Conservation (phyloP, 768 basidiomycete genomes). For the Gymnopilus dilepis region DNA sequence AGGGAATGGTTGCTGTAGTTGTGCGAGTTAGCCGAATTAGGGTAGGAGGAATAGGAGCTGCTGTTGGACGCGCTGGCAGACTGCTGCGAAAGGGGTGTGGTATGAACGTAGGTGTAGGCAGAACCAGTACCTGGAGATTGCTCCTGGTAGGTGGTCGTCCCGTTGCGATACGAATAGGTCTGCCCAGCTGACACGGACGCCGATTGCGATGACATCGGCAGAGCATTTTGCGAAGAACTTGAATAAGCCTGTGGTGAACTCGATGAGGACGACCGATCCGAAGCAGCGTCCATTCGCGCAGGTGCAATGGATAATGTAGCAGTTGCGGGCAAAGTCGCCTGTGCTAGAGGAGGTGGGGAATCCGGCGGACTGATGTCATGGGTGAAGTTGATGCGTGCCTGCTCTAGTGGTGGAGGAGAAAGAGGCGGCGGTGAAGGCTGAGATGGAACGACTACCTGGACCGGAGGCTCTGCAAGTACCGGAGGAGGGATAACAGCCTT, state of each 20-base stretch:
- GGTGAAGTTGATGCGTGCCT: conserved; percentile 38
- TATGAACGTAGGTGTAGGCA: conserved; percentile 43
- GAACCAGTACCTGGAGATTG: conserved; percentile 40
- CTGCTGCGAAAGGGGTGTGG: conserved; percentile 37
- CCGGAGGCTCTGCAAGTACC: conserved; percentile 3
- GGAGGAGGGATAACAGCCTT: conserved; percentile 35
- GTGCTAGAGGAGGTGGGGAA: conserved; percentile 59
- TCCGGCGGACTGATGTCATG: conserved; percentile 53
- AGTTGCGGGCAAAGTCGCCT: conserved; percentile 53
- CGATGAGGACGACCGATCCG: conserved; percentile 37
- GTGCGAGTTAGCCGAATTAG: conserved; percentile 33
- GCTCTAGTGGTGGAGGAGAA: conserved; percentile 52
- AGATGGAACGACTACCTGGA: too few relatives aligned
- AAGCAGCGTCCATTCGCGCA: conserved; percentile 15
- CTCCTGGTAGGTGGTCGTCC: conserved; percentile 51
- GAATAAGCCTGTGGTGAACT: conserved; percentile 54
- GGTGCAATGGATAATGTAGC: conserved; percentile 28
- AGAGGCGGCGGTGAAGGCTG: conserved; percentile 27
- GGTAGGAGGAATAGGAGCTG: conserved; percentile 39
- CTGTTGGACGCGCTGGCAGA: conserved; percentile 26
- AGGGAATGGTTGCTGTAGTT: conserved; percentile 20
- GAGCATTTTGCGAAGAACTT: conserved; percentile 32
- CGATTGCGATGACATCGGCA: conserved; percentile 30
- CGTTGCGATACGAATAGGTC: conserved; percentile 43
- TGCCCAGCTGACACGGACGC: conserved; percentile 11